Evolutionary conservation across 306 rosid genomes (phyloP).

Genomic region (Alnus glutinosa): DNA sequence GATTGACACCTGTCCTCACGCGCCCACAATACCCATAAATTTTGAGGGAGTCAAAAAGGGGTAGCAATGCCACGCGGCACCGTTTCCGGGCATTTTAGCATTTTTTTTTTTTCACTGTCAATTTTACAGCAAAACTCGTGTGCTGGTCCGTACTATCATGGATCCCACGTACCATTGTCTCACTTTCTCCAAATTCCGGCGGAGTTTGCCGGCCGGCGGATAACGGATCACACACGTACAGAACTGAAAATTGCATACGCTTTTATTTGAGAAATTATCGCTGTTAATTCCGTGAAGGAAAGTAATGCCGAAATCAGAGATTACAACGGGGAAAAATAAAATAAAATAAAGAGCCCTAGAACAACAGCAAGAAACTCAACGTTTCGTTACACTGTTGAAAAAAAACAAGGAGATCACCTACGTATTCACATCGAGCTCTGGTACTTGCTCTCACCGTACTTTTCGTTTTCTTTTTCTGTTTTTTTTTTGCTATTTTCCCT

Average conservation of each 20-base stretch:
- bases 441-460: neutral
- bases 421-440: constrained; percentile 36
- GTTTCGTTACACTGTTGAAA: constrained; percentile 46
- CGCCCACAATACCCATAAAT: neutral
- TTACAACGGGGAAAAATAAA: constrained; percentile 22
- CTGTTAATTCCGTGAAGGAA: neutral
- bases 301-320: constrained; percentile 9
- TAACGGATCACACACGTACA: too few species aligned
- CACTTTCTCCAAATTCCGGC: neutral
- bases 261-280: neutral
- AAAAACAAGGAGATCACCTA: constrained; percentile 34
- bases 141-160: neutral
- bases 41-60: neutral
- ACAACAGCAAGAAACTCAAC: constrained; percentile 41
- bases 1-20: neutral
- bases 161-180: neutral
- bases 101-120: constrained; percentile 1
- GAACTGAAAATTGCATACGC: too few species aligned
- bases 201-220: neutral
- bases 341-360: constrained; percentile 12
- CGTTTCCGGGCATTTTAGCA: neutral
- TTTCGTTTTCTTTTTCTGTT: neutral
- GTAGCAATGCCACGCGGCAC: constrained; percentile 27
- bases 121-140: neutral
- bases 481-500: constrained; percentile 16